Percentiles rank a stretch among this genome's conserved stretches.
Evolutionary conservation across 805 yeast species (phyloP).

Genomic region (Tanozyma kutaoensis): DNA sequence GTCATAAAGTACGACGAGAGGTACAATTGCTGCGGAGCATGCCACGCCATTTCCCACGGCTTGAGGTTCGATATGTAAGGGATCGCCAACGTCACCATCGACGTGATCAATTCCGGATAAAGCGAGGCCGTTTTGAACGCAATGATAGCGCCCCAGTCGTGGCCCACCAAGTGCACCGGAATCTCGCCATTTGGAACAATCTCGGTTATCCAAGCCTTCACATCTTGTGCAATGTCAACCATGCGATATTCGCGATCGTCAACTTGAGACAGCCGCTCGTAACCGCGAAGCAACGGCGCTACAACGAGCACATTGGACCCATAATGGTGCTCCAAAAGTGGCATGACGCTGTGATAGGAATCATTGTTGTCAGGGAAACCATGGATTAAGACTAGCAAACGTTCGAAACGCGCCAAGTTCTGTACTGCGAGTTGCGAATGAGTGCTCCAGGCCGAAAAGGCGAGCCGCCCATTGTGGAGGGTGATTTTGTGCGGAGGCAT

Average conservation of each 20-base stretch:
- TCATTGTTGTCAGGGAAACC: constrained; percentile 27
- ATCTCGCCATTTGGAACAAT: constrained; percentile 7
- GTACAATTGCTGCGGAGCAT: constrained; percentile 21
- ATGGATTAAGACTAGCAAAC: constrained; percentile 16
- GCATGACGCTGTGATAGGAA: constrained; percentile 12
- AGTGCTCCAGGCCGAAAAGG: constrained; percentile 5
- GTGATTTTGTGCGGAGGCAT: constrained; percentile 1
- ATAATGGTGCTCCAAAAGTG: constrained; percentile 8
- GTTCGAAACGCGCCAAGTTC: constrained; percentile 1
- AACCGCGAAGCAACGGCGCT: constrained; percentile 25
- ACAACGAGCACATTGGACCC: constrained; percentile 9
- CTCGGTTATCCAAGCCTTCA: constrained; percentile 16
- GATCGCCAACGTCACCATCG: constrained; percentile 23
- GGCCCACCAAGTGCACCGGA: constrained; percentile 26
- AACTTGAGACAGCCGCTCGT: constrained; percentile 19
- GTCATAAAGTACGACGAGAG: constrained; percentile 21
- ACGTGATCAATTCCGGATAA: constrained; percentile 20
- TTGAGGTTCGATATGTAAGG: constrained; percentile 19
- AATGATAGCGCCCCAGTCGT: constrained; percentile 31
- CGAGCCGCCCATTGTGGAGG: constrained; percentile 2
- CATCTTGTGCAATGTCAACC: constrained; percentile 19
- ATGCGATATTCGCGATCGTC: constrained; percentile 11
- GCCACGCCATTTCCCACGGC: constrained; percentile 13
- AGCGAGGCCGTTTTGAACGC: constrained; percentile 19
- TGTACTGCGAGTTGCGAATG: constrained; percentile 3